These are phyloP conservation scores for Calonectria hawksworthii DNA, from an alignment of 2,329 filamentous ascomycete genomes.

Conservation along the genomic window DNA sequence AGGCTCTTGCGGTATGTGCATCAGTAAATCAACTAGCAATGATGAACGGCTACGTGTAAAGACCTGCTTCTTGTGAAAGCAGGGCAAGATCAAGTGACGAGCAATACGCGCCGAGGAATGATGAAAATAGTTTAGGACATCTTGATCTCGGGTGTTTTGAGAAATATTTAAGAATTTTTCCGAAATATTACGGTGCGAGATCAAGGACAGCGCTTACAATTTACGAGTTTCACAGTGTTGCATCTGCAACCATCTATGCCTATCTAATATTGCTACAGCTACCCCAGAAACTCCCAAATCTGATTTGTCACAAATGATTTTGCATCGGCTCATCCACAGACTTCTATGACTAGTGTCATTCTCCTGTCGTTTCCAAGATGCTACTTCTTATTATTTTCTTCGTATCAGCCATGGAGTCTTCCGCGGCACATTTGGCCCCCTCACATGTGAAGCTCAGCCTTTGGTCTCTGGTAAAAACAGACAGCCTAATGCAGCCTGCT, in stretches of 20 bases:
- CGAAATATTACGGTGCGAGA: background rate
- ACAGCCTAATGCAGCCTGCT: background rate
- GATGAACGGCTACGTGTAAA: no score
- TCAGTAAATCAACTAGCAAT: no score
- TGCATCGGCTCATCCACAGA: background rate
- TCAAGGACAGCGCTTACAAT: background rate
- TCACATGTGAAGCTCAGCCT: background rate
- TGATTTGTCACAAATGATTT: background rate
- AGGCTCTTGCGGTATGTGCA: no score
- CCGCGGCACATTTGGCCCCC: background rate
- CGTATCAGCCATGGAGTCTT: background rate
- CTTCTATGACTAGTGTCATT: background rate
- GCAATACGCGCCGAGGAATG: background rate
- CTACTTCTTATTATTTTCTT: background rate
- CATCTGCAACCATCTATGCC: background rate
- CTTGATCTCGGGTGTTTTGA: background rate
- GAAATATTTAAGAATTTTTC: background rate
- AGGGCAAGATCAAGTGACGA: background rate
- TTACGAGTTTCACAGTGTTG: background rate
- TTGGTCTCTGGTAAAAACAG: background rate
- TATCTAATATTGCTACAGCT: background rate
- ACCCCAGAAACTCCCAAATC: background rate
- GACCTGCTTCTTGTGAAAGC: background rate
- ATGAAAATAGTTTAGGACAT: background rate
- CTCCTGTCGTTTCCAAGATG: background rate